Evolutionary conservation across 345 rosid genomes (phyloP).

Genomic region (Streptanthus diversifolius): DNA sequence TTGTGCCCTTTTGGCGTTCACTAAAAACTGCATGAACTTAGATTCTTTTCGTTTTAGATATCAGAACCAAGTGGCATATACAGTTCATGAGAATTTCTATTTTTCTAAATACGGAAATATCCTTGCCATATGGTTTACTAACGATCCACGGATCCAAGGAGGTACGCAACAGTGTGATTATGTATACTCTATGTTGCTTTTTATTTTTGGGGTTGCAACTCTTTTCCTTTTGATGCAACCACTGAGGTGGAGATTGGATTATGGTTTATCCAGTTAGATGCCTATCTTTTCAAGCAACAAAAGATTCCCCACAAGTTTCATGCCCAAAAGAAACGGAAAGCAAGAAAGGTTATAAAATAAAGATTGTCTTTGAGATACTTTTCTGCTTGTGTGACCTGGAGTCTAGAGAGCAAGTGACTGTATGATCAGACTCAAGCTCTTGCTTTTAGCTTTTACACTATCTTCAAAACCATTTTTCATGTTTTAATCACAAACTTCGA

Average conservation of each 20-base stretch:
- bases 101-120: slow-evolving; percentile 17
- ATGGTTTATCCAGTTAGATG: slow-evolving; percentile 38
- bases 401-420: slow-evolving; percentile 26
- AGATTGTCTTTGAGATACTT: slow-evolving; percentile 1
- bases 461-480: neutral
- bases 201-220: neutral
- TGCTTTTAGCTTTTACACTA: slow-evolving; percentile 27
- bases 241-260: slow-evolving; percentile 27
- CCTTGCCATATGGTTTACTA: slow-evolving; percentile 21
- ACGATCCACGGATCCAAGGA: slow-evolving; percentile 22
- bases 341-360: neutral
- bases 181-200: slow-evolving; percentile 1
- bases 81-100: slow-evolving; percentile 16
- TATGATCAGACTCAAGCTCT: slow-evolving; percentile 4
- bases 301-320: slow-evolving; percentile 35
- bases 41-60: slow-evolving; percentile 10
- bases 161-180: slow-evolving; percentile 11
- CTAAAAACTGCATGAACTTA: slow-evolving; percentile 26
- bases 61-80: slow-evolving; percentile 34
- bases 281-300: slow-evolving; percentile 34
- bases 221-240: slow-evolving; percentile 32
- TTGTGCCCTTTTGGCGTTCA: slow-evolving; percentile 31
- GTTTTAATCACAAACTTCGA: neutral
- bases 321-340: slow-evolving; percentile 26
- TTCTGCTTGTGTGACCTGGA: slow-evolving; percentile 21